A percentile compares a stretch with the other conserved stretches of the same genome.
Evolutionary conservation across 1,284 basidiomycete species (phyloP).

Genomic region (Papiliotrema terrestris): DNA sequence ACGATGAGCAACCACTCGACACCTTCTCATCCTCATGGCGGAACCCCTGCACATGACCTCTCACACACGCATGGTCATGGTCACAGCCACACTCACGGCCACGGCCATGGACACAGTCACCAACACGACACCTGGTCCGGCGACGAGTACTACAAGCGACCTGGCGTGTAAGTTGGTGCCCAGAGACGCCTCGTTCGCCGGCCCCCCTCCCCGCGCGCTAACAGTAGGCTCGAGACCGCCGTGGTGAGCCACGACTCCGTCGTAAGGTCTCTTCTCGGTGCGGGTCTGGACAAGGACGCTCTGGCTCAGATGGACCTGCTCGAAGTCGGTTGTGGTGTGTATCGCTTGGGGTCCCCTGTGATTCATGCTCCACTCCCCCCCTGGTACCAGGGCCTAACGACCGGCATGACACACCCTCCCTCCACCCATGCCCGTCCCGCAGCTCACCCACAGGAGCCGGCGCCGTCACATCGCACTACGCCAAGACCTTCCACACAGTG

Average conservation of each 20-base stretch:
- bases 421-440: too few relatives aligned
- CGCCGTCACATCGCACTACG: constrained; percentile 31
- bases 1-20: too few relatives aligned
- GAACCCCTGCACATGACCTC: constrained; percentile 1
- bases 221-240: constrained; percentile 23
- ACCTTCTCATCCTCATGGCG: too few relatives aligned
- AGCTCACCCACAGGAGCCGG: constrained; percentile 23
- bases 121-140: constrained; percentile 29
- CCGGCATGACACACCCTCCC: too few relatives aligned
- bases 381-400: not conserved
- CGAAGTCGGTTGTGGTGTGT: constrained; percentile 37
- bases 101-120: constrained; percentile 10
- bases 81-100: constrained; percentile 15
- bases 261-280: constrained; percentile 14
- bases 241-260: constrained; percentile 19
- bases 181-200: not conserved
- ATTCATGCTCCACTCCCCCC: not conserved
- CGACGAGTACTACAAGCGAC: constrained; percentile 27
- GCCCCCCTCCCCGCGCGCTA: not conserved
- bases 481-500: constrained; percentile 20
- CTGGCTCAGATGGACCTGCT: constrained; percentile 18
- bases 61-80: constrained; percentile 9
- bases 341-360: not conserved
- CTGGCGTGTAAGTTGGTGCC: constrained; percentile 27
- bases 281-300: constrained; percentile 8